These are phyloP conservation scores for Microstroma glucosiphilum DNA, from an alignment of 1,284 basidiomycete genomes.

Conservation along the genomic window DNA sequence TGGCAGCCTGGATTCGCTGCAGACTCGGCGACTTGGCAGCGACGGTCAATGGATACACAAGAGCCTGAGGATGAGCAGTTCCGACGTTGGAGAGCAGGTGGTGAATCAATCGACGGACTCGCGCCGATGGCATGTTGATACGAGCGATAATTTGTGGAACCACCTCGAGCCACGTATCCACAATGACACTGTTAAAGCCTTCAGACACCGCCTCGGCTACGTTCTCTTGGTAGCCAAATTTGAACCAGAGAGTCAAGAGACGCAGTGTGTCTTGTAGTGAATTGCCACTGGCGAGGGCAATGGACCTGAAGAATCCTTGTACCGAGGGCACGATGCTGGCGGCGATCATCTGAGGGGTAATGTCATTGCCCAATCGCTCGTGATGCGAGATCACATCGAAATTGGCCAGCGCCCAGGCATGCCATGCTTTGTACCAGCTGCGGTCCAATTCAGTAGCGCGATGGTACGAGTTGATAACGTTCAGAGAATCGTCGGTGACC, in stretches of 20 bases:
- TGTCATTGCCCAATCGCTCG: slow-evolving; percentile 58
- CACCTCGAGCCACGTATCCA: slow-evolving; percentile 98
- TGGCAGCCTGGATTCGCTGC: slow-evolving; percentile 74
- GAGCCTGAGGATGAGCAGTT: slow-evolving; percentile 90
- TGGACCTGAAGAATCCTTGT: slow-evolving; percentile 91
- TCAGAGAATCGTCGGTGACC: slow-evolving; percentile 53
- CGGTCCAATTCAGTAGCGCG: slow-evolving; percentile 87
- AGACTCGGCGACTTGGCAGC: slow-evolving; percentile 90
- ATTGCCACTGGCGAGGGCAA: slow-evolving; percentile 76
- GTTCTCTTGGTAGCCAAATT: slow-evolving; percentile 84
- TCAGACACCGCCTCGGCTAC: slow-evolving; percentile 83
- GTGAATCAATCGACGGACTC: slow-evolving; percentile 84
- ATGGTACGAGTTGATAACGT: slow-evolving; percentile 64
- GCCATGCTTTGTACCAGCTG: slow-evolving; percentile 98
- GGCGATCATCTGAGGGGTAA: slow-evolving; percentile 67
- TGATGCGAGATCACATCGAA: slow-evolving; percentile 72
- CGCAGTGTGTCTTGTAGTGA: slow-evolving; percentile 91
- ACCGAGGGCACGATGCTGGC: slow-evolving; percentile 89
- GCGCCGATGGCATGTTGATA: slow-evolving; percentile 85
- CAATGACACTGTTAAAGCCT: slow-evolving; percentile 82
- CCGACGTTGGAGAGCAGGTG: slow-evolving; percentile 86
- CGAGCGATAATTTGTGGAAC: slow-evolving; percentile 99
- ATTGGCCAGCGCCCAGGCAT: slow-evolving; percentile 95
- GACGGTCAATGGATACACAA: slow-evolving; percentile 96
- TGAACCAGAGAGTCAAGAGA: slow-evolving; percentile 95